Evolutionary conservation across 345 rosid species (phyloP).

Genomic region (Geranium brycei): DNA sequence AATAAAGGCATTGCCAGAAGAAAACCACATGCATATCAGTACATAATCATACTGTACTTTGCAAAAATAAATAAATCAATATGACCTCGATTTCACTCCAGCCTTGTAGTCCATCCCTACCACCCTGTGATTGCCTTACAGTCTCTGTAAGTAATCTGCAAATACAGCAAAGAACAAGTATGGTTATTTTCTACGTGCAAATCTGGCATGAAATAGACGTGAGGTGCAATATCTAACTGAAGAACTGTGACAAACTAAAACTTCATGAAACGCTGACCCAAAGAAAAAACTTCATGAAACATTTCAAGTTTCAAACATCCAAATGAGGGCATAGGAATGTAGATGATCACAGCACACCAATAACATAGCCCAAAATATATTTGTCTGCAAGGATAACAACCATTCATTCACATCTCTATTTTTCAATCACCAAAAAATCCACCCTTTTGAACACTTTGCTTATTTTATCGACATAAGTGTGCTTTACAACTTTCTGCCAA

Average conservation of each 20-base stretch:
- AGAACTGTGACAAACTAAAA: not conserved
- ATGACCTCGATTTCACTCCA: constrained; percentile 81
- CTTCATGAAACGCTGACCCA: no score
- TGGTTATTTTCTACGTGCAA: not conserved
- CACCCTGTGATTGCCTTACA: constrained; percentile 61
- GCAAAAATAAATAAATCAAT: not conserved
- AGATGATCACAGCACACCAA: not conserved
- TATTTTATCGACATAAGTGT: no score
- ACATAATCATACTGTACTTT: not conserved
- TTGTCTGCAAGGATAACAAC: no score
- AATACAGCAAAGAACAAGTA: not conserved
- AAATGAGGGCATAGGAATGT: no score
- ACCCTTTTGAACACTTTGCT: no score
- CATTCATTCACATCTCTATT: no score
- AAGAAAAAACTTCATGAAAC: not conserved
- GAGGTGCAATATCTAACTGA: not conserved
- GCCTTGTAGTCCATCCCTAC: constrained; percentile 43
- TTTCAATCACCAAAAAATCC: no score
- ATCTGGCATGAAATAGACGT: not conserved
- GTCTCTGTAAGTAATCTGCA: constrained; percentile 78
- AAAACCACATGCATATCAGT: not conserved
- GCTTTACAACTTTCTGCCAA: not conserved
- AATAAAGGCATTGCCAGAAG: no score
- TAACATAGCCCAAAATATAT: not conserved
- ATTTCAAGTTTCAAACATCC: not conserved